Conservation (phyloP, 148 eudicot species). For the Gaultheria prostrata region DNA sequence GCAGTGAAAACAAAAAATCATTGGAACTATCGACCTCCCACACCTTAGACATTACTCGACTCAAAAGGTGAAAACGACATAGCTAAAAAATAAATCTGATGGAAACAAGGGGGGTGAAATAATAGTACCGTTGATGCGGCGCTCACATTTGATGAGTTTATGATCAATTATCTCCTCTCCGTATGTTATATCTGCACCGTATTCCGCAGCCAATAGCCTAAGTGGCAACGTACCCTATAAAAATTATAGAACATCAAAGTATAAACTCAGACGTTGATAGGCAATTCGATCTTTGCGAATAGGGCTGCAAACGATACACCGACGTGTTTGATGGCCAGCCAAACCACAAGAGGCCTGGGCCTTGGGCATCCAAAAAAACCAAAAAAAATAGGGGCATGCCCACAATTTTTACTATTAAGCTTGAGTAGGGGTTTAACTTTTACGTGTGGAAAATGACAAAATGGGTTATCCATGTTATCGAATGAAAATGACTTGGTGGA, state of each 20-base stretch:
- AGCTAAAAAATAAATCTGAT: neutral
- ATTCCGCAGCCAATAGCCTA: constrained; percentile 70
- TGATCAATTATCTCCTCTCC: constrained; percentile 95
- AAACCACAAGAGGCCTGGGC: too few relatives aligned
- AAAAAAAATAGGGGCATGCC: too few relatives aligned
- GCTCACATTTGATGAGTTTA: constrained; percentile 77
- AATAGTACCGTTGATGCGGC: constrained; percentile 54
- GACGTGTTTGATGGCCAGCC: too few relatives aligned
- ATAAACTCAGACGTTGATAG: too few relatives aligned
- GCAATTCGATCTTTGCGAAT: too few relatives aligned
- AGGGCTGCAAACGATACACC: too few relatives aligned
- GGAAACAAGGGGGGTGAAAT: neutral
- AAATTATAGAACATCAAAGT: neutral
- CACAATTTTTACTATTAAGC: too few relatives aligned
- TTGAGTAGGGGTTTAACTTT: too few relatives aligned
- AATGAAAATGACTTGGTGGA: too few relatives aligned
- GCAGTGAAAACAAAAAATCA: neutral
- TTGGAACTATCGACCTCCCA: neutral
- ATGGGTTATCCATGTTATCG: too few relatives aligned
- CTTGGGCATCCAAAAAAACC: too few relatives aligned
- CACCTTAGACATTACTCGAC: neutral
- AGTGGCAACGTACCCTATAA: constrained; percentile 81
- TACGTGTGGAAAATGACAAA: too few relatives aligned
- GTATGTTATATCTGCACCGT: constrained; percentile 83
- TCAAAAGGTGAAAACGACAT: neutral